phyloP scores from a whole-genome alignment of 2,329 filamentous ascomycete species.

The Aaosphaeria arxii region DNA sequence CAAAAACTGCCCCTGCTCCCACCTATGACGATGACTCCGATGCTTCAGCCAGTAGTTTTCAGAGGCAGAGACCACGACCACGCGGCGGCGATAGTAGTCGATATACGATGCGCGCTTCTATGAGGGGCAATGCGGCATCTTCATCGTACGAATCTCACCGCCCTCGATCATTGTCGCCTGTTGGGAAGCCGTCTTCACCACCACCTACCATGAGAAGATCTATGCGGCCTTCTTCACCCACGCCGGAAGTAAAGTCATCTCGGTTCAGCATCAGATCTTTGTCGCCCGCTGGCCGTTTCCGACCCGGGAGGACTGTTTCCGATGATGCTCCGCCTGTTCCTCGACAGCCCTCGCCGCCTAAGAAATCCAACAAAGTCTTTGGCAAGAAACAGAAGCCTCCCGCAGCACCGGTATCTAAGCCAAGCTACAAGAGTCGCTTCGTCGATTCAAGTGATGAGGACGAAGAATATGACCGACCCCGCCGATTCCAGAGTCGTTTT shows the following conservation, averaged over 20 bases:
- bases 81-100: conserved; percentile 39
- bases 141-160: conserved; percentile 38
- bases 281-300: conserved; percentile 62
- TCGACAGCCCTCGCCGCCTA: conserved; percentile 12
- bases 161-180: conserved; percentile 42
- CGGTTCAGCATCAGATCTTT: conserved; percentile 68
- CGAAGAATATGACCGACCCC: conserved; percentile 36
- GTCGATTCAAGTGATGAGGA: conserved; percentile 66
- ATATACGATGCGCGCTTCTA: conserved; percentile 68
- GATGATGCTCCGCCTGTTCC: conserved; percentile 12
- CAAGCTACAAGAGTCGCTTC: conserved; percentile 52
- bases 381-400: conserved; percentile 9
- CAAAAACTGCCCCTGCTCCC: conserved; percentile 15
- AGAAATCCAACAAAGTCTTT: neutral
- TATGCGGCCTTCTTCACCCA: conserved; percentile 30
- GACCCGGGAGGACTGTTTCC: conserved; percentile 29
- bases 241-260: conserved; percentile 38
- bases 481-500: conserved; percentile 46
- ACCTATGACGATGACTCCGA: conserved; percentile 42
- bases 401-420: conserved; percentile 12
- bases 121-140: conserved; percentile 53
- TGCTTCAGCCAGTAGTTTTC: conserved; percentile 71
- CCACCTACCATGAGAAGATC: conserved; percentile 27
- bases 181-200: conserved; percentile 13
- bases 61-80: conserved; percentile 50